Percentiles rank a stretch among this genome's conserved stretches.
Evolutionary conservation across 2,329 filamentous ascomycete genomes (phyloP).

Genomic region (Triangularia verruculosa): DNA sequence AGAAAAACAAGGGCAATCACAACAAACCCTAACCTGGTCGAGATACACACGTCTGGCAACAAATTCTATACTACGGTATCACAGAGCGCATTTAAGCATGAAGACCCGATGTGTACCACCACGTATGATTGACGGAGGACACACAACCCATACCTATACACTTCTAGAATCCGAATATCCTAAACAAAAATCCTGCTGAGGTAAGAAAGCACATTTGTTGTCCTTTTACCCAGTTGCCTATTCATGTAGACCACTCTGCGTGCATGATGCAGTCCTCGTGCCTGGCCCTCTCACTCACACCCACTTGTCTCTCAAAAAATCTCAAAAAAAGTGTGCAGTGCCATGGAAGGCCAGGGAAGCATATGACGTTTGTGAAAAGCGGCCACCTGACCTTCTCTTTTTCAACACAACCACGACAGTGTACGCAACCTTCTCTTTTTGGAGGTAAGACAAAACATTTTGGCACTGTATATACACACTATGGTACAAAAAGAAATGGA

Average conservation of each 20-base stretch:
- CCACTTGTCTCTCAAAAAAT: too few species aligned
- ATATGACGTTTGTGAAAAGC: slow-evolving; percentile 23
- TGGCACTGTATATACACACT: not conserved
- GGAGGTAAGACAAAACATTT: not conserved
- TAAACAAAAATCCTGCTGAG: not conserved
- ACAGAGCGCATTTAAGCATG: slow-evolving; percentile 15
- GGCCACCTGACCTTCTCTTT: slow-evolving; percentile 16
- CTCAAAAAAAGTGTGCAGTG: not conserved
- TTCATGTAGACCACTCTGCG: not conserved
- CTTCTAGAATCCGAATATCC: not conserved
- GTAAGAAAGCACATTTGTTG: not conserved
- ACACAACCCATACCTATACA: too few species aligned
- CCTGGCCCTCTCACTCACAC: not conserved
- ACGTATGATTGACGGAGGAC: slow-evolving; percentile 5
- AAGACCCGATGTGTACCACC: slow-evolving; percentile 14
- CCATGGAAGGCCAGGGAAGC: slow-evolving; percentile 19
- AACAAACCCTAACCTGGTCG: not conserved
- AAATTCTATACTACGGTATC: not conserved
- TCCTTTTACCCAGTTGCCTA: not conserved
- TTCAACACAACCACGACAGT: not conserved
- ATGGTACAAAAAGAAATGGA: not conserved
- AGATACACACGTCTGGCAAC: not conserved
- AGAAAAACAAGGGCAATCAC: not conserved
- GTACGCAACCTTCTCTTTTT: not conserved
- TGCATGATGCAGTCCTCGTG: slow-evolving; percentile 13